Evolutionary conservation across 1,284 basidiomycete genomes (phyloP).

Genomic region (Rhodotorula mucilaginosa): DNA sequence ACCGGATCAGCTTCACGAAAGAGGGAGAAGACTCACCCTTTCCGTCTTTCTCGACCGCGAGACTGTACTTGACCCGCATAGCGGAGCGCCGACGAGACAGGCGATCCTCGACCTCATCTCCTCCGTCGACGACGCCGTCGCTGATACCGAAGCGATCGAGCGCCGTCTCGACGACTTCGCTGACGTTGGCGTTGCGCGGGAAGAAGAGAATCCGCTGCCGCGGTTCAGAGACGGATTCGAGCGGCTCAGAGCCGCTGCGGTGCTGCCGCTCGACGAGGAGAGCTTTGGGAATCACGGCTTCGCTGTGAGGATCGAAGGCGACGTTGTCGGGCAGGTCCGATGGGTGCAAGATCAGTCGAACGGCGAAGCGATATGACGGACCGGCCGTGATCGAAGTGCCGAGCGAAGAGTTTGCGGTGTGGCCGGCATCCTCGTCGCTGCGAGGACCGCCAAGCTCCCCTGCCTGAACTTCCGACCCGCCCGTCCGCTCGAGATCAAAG

Average conservation of each 20-base stretch:
- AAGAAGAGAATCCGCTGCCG: conserved; percentile 73
- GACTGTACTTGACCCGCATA: conserved; percentile 72
- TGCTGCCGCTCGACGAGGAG: conserved; percentile 41
- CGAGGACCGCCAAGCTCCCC: too few species aligned
- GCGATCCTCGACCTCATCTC: conserved; percentile 94
- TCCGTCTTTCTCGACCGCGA: conserved; percentile 55
- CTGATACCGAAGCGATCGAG: conserved; percentile 87
- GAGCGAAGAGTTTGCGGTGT: conserved; percentile 7
- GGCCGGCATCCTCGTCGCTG: background rate
- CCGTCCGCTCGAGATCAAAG: background rate
- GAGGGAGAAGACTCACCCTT: conserved; percentile 55
- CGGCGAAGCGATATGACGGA: conserved; percentile 68
- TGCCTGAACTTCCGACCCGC: background rate
- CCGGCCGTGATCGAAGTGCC: conserved; percentile 49
- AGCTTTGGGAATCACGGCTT: conserved; percentile 77
- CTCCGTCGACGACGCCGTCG: conserved; percentile 94
- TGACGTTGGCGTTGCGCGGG: conserved; percentile 90
- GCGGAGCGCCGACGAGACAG: conserved; percentile 73
- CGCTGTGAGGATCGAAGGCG: conserved; percentile 85
- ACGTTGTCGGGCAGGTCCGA: conserved; percentile 89
- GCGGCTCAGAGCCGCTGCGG: conserved; percentile 8
- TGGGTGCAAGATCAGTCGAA: conserved; percentile 81
- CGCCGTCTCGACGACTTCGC: conserved; percentile 89
- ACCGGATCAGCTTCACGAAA: background rate
- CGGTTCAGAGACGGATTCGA: background rate